Percentiles rank a stretch among this genome's conserved stretches.
These are phyloP conservation scores for Trypanosoma brucei DNA, from an alignment of 208 protist genomes.

Conservation along the genomic window DNA sequence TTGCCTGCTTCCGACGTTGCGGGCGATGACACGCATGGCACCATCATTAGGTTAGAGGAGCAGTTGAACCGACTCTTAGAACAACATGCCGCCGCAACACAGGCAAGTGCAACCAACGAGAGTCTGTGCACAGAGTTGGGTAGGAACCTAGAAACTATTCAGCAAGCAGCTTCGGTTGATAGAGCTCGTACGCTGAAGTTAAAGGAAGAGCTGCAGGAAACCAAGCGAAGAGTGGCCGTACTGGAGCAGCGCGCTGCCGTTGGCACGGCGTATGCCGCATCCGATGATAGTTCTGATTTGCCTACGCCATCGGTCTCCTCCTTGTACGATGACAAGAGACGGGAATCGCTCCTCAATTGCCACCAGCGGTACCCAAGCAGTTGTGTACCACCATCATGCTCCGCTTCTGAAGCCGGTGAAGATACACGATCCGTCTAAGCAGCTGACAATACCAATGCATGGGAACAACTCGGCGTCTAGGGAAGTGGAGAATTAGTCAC, in stretches of 20 bases:
- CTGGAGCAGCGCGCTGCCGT: slow-evolving; percentile 12
- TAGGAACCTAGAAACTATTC: slow-evolving; percentile 45
- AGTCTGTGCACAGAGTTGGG: slow-evolving; percentile 46
- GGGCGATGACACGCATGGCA: slow-evolving; percentile 17
- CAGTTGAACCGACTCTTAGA: slow-evolving; percentile 59
- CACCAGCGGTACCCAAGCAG: slow-evolving; percentile 5
- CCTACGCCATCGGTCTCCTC: slow-evolving; percentile 4
- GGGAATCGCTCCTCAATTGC: slow-evolving; percentile 21
- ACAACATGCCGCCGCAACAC: slow-evolving; percentile 51
- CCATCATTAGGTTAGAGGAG: slow-evolving; percentile 46
- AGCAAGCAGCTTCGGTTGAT: slow-evolving; percentile 60
- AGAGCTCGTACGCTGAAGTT: slow-evolving; percentile 57
- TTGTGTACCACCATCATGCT: slow-evolving; percentile 9
- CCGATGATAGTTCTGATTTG: slow-evolving; percentile 16
- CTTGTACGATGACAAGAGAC: slow-evolving; percentile 20
- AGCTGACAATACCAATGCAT: background rate
- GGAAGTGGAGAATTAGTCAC: background rate
- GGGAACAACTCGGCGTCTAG: background rate
- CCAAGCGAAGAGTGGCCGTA: slow-evolving; percentile 29
- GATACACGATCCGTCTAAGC: background rate
- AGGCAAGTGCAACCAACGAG: slow-evolving; percentile 38
- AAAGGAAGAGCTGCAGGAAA: slow-evolving; percentile 56
- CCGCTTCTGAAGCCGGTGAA: slow-evolving; percentile 5
- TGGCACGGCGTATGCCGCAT: slow-evolving; percentile 7
- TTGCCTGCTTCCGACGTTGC: background rate